Evolutionary conservation across 139 green algal species (phyloP).

Genomic region (Volvox reticuliferus): DNA sequence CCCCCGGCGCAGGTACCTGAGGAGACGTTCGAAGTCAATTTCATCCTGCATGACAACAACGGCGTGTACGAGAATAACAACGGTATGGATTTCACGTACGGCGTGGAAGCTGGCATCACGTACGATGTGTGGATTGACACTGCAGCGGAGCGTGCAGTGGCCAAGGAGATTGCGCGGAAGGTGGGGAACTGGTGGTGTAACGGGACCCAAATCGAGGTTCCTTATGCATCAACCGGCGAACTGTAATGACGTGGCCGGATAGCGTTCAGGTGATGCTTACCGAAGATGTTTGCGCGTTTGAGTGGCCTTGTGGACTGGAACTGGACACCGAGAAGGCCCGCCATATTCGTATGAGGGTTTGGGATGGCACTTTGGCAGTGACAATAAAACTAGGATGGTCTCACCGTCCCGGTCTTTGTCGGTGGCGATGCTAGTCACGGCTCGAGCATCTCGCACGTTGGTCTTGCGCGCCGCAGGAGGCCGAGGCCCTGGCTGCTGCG

Average conservation of each 20-base stretch:
- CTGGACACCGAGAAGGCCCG: background rate
- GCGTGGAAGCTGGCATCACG: slow-evolving; percentile 61
- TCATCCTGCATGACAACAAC: slow-evolving; percentile 81
- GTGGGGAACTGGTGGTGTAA: slow-evolving; percentile 30
- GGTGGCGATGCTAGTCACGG: too few relatives aligned
- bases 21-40: slow-evolving; percentile 86
- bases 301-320: background rate
- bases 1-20: slow-evolving; percentile 60
- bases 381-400: too few relatives aligned
- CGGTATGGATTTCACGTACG: slow-evolving; percentile 70
- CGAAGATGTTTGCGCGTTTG: too few relatives aligned
- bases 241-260: too few relatives aligned
- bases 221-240: too few relatives aligned
- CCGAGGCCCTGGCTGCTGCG: slow-evolving; percentile 52
- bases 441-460: too few relatives aligned
- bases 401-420: too few relatives aligned
- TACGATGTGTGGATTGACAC: slow-evolving; percentile 69
- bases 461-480: slow-evolving; percentile 31
- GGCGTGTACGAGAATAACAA: slow-evolving; percentile 66
- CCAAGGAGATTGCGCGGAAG: slow-evolving; percentile 54
- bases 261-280: too few relatives aligned
- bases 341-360: background rate
- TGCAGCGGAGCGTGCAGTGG: slow-evolving; percentile 36
- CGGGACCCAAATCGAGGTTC: too few relatives aligned
- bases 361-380: too few relatives aligned